Evolutionary conservation across 129 eudicot species (phyloP).

Genomic region (Artemisia argyi): DNA sequence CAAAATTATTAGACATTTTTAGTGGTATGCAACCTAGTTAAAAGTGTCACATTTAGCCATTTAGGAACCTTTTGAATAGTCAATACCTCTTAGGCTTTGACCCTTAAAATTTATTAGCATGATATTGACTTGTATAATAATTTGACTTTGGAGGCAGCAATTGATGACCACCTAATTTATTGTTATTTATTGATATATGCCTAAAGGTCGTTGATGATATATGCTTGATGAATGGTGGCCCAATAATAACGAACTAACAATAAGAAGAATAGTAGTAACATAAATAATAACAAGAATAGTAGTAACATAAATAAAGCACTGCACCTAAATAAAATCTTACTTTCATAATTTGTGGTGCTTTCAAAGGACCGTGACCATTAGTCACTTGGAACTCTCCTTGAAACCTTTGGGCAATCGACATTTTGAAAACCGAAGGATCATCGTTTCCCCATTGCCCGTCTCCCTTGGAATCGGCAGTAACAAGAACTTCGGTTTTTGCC

Average conservation of each 20-base stretch:
- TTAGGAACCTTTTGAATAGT: neutral
- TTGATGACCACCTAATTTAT: neutral
- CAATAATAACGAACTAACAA: neutral
- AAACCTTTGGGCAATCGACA: conserved; percentile 20
- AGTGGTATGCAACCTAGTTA: neutral
- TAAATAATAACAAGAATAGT: neutral
- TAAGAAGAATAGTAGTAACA: too few relatives aligned
- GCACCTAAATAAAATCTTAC: conserved; percentile 30
- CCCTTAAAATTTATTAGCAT: neutral
- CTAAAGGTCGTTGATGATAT: neutral
- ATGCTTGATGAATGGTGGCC: neutral
- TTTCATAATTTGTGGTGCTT: conserved; percentile 65
- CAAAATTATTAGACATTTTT: neutral
- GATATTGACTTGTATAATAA: neutral
- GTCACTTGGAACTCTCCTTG: conserved; percentile 76
- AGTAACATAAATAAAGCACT: neutral
- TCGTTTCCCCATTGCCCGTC: conserved; percentile 47
- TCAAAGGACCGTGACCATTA: conserved; percentile 63
- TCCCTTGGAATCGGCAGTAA: conserved; percentile 65
- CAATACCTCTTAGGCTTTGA: neutral
- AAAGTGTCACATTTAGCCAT: neutral
- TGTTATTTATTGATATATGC: neutral
- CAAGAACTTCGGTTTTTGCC: conserved; percentile 49
- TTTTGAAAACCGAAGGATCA: conserved; percentile 63
- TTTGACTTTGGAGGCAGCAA: conserved; percentile 10